Base-by-base conservation (phyloP, 2,329 filamentous ascomycete genomes). In the Fusarium palustre region DNA sequence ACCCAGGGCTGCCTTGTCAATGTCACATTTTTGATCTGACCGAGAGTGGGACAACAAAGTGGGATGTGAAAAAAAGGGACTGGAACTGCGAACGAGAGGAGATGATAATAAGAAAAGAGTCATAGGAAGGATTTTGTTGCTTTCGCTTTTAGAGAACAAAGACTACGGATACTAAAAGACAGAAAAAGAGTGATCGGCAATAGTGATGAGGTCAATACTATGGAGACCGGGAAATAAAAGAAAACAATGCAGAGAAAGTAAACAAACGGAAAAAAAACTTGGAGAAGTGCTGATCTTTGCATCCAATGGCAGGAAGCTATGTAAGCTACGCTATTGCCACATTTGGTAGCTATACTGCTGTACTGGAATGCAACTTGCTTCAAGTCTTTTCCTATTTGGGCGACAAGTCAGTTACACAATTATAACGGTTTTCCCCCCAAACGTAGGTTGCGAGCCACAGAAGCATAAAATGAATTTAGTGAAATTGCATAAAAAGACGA, bases 271-370 rank as follows among this genome's bases (percentile, higher is more conserved):
- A 39, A 39, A 11, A 42, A 53, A 59, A 47, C 20, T 28, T 50
- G 39, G 15, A 41, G 42, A 30, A 31, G 36, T 28, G 67, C 67
- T 31, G 62, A 70, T 67, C 66, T 69, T 59, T 70, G 45, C 66
- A 45, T 53, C 58, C 66, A 70, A 68, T 68, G 67, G 68, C 33
- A 39, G 20, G n/a, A 39, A 39, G 36, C 36, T 39, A 39, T 39
- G 36, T 39, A 39, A 39, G 33, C 33, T 28, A 28, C 28, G 28
- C 28, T 28, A 28, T 9, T 28, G 9, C 28, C 28, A 28, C 28
- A 10, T 28, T 28, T 10, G 28, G 28, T 8, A 28, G 28, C 10
- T 28, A 9, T 18, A 16, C n/a, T n/a, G n/a, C n/a, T 34, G 33
- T 36, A 18, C 16, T 11, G 36, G 36, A 39, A 39, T 39, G 36